A percentile compares a stretch with the other conserved stretches of the same genome.
Conservation (phyloP, 2,329 filamentous ascomycete genomes). For the Zarea fungicola region DNA sequence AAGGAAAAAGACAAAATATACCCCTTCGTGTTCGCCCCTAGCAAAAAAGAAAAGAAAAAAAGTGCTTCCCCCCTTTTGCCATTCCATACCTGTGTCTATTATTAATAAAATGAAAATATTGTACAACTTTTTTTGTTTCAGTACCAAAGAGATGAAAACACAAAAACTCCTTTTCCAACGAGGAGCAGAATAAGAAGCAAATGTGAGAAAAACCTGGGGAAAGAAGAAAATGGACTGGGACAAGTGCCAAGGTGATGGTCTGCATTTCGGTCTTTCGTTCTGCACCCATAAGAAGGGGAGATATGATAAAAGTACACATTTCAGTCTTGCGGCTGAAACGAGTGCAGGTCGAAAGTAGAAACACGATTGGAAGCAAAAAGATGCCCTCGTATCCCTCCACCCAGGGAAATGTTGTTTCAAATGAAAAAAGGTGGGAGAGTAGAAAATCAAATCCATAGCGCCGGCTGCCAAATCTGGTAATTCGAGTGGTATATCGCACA, state of each 20-base stretch:
- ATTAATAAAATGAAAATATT: conserved; percentile 6
- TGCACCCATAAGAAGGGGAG: not conserved
- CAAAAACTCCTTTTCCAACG: not conserved
- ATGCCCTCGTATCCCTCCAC: not conserved
- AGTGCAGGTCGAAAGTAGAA: not conserved
- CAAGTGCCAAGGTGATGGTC: not conserved
- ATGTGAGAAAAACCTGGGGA: not conserved
- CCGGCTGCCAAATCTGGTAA: conserved; percentile 1
- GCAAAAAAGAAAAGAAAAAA: not conserved
- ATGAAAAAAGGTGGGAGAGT: not conserved
- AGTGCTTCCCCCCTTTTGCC: too few species aligned
- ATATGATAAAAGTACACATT: not conserved
- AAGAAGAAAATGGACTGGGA: not conserved
- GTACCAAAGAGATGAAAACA: not conserved
- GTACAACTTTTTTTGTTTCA: not conserved
- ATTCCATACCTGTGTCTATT: too few species aligned
- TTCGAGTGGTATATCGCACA: not conserved
- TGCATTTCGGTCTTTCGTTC: not conserved
- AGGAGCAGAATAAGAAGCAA: not conserved
- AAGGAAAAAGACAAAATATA: conserved; percentile 8
- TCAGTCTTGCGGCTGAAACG: not conserved
- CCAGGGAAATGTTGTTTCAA: not conserved
- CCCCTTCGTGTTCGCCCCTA: conserved; percentile 25
- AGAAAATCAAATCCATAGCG: not conserved
- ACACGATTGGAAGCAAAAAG: not conserved